Evolutionary conservation across 2,329 filamentous ascomycete genomes (phyloP).

Genomic region (Cyanodermella asteris): DNA sequence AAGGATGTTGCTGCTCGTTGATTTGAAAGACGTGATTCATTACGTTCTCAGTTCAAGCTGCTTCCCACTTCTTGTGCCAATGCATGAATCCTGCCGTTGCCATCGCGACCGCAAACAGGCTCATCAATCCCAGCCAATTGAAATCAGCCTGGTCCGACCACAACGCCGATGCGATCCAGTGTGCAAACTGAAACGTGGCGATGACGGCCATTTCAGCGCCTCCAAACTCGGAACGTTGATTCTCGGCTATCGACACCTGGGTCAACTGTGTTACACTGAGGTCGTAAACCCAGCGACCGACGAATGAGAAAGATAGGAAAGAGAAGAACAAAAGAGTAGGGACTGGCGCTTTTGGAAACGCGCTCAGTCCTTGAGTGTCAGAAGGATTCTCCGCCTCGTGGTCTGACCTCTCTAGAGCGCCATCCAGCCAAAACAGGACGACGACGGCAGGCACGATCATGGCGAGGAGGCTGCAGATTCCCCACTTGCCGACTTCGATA

Average conservation of each 20-base stretch:
- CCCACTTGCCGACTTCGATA: too few relatives aligned
- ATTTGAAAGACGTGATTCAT: too few relatives aligned
- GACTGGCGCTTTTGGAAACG: too few relatives aligned
- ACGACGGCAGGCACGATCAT: slow-evolving; percentile 22
- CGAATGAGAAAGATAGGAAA: slow-evolving; percentile 20
- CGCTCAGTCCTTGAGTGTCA: too few relatives aligned
- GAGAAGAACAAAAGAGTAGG: slow-evolving; percentile 17
- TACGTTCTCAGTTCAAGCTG: too few relatives aligned
- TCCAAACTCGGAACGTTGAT: slow-evolving; percentile 19
- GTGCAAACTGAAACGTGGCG: slow-evolving; percentile 17
- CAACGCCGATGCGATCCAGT: slow-evolving; percentile 15
- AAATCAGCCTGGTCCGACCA: slow-evolving; percentile 17
- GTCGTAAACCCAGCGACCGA: slow-evolving; percentile 24
- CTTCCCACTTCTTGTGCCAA: slow-evolving; percentile 10
- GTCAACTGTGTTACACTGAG: slow-evolving; percentile 24
- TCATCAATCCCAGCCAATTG: slow-evolving; percentile 16
- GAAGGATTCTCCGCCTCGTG: too few relatives aligned
- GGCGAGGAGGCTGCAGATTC: too few relatives aligned
- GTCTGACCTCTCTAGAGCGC: too few relatives aligned
- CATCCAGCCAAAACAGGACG: too few relatives aligned
- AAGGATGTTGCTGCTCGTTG: too few relatives aligned
- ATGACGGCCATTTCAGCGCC: slow-evolving; percentile 21
- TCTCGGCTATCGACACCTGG: slow-evolving; percentile 16
- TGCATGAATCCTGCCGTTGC: slow-evolving; percentile 16
- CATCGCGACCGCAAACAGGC: slow-evolving; percentile 13